phyloP scores from a whole-genome alignment of 176 grass and related monocot species.

The Zea luxurians region DNA sequence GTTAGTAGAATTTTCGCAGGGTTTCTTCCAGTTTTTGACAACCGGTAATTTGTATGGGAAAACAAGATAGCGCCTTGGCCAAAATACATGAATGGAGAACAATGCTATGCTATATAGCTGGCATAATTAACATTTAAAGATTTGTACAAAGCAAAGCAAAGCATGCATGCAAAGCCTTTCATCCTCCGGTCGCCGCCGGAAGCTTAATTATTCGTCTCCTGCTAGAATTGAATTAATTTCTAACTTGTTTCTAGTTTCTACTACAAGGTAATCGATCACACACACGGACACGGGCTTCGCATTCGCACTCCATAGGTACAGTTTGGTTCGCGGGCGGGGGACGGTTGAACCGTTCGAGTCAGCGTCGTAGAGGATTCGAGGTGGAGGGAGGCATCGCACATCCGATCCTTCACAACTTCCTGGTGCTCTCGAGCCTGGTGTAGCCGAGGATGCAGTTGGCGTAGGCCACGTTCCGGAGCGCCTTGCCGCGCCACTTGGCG shows the following conservation, averaged over 20 bases:
- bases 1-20: too few species aligned
- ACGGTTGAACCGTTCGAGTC: neutral
- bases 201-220: slow-evolving; percentile 42
- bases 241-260: neutral
- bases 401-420: slow-evolving; percentile 25
- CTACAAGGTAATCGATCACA: neutral
- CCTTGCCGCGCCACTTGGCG: slow-evolving; percentile 57
- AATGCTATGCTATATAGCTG: neutral
- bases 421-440: slow-evolving; percentile 55
- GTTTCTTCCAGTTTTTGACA: too few species aligned
- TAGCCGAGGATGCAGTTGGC: slow-evolving; percentile 64
- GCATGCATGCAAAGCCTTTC: slow-evolving; percentile 43
- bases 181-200: slow-evolving; percentile 15
- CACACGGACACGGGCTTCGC: too few species aligned
- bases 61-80: too few species aligned
- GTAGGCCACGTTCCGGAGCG: slow-evolving; percentile 54
- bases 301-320: neutral
- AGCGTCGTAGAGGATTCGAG: too few species aligned
- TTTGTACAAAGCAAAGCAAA: slow-evolving; percentile 2
- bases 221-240: slow-evolving; percentile 51
- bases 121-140: slow-evolving; percentile 38
- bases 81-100: neutral
- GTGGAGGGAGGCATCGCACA: too few species aligned
- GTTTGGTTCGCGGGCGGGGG: neutral
- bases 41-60: too few species aligned